Conservation (phyloP, 2,329 filamentous ascomycete genomes). For the Phyllosticta citrichinensis region DNA sequence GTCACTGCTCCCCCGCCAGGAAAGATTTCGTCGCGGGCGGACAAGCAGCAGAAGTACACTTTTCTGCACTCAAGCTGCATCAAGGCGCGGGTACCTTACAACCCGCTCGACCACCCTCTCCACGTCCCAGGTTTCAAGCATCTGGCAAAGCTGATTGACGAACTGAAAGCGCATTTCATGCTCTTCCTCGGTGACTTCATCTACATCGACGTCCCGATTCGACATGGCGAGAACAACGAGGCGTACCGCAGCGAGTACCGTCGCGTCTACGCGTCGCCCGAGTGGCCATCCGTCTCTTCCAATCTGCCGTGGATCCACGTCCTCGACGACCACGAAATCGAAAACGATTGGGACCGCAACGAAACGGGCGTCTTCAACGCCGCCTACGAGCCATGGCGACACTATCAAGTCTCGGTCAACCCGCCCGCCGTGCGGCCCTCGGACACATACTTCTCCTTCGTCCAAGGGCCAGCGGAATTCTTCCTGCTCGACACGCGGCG, state of each 20-base stretch:
- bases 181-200: conserved; percentile 76
- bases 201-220: conserved; percentile 77
- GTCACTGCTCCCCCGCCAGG: conserved; percentile 64
- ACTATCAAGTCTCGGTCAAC: conserved; percentile 79
- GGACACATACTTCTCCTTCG: conserved; percentile 74
- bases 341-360: conserved; percentile 84
- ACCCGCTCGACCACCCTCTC: conserved; percentile 69
- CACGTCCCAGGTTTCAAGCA: conserved; percentile 71
- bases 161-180: conserved; percentile 63
- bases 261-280: conserved; percentile 89
- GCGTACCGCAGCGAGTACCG: conserved; percentile 88
- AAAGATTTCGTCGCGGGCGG: conserved; percentile 40
- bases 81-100: conserved; percentile 84
- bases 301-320: conserved; percentile 97
- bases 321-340: conserved; percentile 92
- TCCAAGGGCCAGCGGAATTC: conserved; percentile 82
- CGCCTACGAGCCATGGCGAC: conserved; percentile 73
- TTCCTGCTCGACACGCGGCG: conserved; percentile 90
- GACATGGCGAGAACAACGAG: conserved; percentile 60
- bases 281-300: conserved; percentile 67
- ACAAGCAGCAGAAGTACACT: conserved; percentile 62
- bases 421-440: conserved; percentile 54
- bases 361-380: conserved; percentile 68
- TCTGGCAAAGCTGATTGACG: conserved; percentile 62
- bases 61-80: conserved; percentile 92